Evolutionary conservation across 257 asterid genomes (phyloP).

Genomic region (Nicotiana otophora): DNA sequence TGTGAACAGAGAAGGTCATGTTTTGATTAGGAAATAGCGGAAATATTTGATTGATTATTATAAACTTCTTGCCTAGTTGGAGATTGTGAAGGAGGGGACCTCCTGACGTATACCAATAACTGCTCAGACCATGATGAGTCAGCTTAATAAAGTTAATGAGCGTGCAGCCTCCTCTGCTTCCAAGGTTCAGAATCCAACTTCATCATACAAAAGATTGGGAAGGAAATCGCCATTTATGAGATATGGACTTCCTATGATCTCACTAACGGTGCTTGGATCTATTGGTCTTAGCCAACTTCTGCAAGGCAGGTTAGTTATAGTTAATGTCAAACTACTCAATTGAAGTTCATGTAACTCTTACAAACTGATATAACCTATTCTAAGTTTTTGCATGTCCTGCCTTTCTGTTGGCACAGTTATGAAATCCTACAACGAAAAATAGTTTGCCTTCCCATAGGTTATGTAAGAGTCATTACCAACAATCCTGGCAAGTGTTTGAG

Average conservation of each 20-base stretch:
- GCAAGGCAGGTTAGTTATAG: conserved; percentile 77
- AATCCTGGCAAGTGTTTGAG: not conserved
- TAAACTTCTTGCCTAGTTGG: not conserved
- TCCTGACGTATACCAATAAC: conserved; percentile 13
- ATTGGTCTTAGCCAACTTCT: conserved; percentile 90
- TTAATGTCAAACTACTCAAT: not conserved
- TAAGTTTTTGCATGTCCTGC: not conserved
- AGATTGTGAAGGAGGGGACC: conserved; percentile 16
- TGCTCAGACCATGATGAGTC: conserved; percentile 19
- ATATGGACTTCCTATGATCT: conserved; percentile 94
- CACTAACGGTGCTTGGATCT: conserved; percentile 83
- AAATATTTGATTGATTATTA: not conserved
- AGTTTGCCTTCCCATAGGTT: not conserved
- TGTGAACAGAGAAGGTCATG: not conserved
- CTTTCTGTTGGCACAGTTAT: not conserved
- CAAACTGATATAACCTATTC: not conserved
- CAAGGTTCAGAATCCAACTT: conserved; percentile 26
- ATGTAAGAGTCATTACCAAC: not conserved
- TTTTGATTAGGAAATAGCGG: not conserved
- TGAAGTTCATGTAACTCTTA: not conserved
- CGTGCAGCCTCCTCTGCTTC: conserved; percentile 20
- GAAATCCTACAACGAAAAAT: not conserved
- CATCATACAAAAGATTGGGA: conserved; percentile 73
- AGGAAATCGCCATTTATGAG: conserved; percentile 72
- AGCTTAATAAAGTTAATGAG: conserved; percentile 30